phyloP scores from a whole-genome alignment of 495 filamentous ascomycete genomes.

The Trichocladium antarcticum region DNA sequence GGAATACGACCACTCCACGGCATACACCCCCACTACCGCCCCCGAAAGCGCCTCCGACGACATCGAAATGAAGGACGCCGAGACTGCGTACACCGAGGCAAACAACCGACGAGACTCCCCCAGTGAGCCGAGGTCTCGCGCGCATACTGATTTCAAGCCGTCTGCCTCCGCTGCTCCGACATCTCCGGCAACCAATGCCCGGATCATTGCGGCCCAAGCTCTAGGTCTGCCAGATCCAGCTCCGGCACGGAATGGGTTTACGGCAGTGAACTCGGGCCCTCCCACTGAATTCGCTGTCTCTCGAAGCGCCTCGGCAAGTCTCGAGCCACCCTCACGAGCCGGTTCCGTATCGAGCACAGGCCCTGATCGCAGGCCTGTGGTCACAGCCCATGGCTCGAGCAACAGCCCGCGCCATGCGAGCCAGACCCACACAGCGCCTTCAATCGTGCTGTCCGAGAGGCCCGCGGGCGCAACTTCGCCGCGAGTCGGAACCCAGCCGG shows the following conservation, averaged over 20 bases:
- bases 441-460: slow-evolving; percentile 7
- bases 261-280: neutral
- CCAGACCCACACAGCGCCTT: slow-evolving; percentile 1
- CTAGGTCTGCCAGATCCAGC: slow-evolving; percentile 5
- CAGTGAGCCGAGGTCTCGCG: neutral
- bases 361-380: slow-evolving; percentile 10
- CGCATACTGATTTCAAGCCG: neutral
- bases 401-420: slow-evolving; percentile 6
- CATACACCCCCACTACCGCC: neutral
- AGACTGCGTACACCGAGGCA: neutral
- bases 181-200: neutral
- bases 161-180: neutral
- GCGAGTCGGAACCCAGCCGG: neutral
- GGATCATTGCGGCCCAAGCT: slow-evolving; percentile 14
- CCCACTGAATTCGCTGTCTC: neutral
- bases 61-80: slow-evolving; percentile 15
- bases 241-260: slow-evolving; percentile 3
- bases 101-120: neutral
- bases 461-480: neutral
- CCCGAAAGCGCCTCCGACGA: slow-evolving; percentile 10
- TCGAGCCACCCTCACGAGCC: slow-evolving; percentile 6
- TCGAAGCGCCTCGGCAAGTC: neutral
- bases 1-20: no score
- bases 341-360: neutral
- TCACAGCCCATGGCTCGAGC: slow-evolving; percentile 17